phyloP scores from a whole-genome alignment of 169 alveolate species.

The Cryptosporidium sp. region DNA sequence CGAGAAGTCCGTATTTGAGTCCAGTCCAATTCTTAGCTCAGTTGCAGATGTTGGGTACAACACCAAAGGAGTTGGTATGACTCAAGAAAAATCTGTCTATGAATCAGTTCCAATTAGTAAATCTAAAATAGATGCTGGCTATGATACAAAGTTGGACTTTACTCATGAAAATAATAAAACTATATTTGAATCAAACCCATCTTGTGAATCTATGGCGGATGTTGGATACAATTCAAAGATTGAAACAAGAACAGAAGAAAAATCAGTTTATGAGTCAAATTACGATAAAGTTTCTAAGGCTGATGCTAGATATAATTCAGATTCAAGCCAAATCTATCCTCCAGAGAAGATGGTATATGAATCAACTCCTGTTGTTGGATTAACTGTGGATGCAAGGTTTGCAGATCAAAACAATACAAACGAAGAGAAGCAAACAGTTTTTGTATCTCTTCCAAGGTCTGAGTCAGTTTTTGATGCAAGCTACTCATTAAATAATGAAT shows the following conservation, averaged over 20 bases:
- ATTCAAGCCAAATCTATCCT: not conserved
- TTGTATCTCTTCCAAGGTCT: conserved; percentile 50
- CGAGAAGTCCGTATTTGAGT: conserved; percentile 31
- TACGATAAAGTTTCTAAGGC: not conserved
- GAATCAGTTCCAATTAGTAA: conserved; percentile 5
- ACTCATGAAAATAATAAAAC: not conserved
- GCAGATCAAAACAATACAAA: conserved; percentile 4
- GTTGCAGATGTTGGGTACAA: conserved; percentile 29
- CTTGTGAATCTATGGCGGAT: conserved; percentile 8
- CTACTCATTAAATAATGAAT: not conserved
- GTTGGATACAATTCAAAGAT: conserved; percentile 5
- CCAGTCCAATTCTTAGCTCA: conserved; percentile 4
- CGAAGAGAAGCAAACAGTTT: conserved; percentile 14
- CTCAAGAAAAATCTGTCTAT: conserved; percentile 15
- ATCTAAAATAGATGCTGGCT: conserved; percentile 6
- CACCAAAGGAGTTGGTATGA: not conserved
- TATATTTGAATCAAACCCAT: conserved; percentile 28
- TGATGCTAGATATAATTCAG: not conserved
- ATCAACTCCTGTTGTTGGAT: conserved; percentile 21
- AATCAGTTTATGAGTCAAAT: conserved; percentile 9
- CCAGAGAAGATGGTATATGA: conserved; percentile 37
- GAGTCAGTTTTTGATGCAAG: conserved; percentile 38
- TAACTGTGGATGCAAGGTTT: conserved; percentile 34
- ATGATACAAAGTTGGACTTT: not conserved
- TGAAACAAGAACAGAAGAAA: not conserved